These are phyloP conservation scores for Skeletonema potamos DNA, from an alignment of 108 stramenopile species.

Conservation along the genomic window DNA sequence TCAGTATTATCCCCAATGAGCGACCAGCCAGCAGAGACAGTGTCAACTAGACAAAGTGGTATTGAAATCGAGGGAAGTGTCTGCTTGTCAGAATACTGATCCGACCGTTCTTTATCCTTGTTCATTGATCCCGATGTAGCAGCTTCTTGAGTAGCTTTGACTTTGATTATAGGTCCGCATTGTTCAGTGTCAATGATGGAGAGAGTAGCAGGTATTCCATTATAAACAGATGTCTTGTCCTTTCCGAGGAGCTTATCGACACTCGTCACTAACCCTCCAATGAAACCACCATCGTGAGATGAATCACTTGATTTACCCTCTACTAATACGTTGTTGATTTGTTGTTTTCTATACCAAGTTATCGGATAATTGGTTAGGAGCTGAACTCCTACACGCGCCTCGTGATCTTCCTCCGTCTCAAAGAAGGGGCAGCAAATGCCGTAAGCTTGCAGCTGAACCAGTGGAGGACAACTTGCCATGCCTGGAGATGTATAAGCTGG, in stretches of 20 bases:
- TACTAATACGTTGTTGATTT: background rate
- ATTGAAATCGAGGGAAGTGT: constrained; percentile 11
- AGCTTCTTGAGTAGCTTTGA: background rate
- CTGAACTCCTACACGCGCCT: constrained; percentile 8
- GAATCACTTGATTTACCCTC: background rate
- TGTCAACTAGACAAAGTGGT: constrained; percentile 19
- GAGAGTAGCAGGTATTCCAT: constrained; percentile 24
- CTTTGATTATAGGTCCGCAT: constrained; percentile 23
- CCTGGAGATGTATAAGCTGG: background rate
- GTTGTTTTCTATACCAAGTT: constrained; percentile 31
- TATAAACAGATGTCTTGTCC: constrained; percentile 8
- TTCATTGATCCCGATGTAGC: background rate
- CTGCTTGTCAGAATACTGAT: background rate
- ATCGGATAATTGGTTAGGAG: constrained; percentile 28
- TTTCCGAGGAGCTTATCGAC: constrained; percentile 13
- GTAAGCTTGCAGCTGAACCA: constrained; percentile 9
- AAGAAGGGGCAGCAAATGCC: constrained; percentile 38
- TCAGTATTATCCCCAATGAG: constrained; percentile 17
- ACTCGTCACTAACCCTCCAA: constrained; percentile 18
- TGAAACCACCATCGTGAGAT: constrained; percentile 1
- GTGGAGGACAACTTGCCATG: constrained; percentile 19
- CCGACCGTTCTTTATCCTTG: constrained; percentile 1
- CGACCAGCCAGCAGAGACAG: constrained; percentile 17
- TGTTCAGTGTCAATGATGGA: constrained; percentile 30
- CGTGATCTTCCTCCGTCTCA: constrained; percentile 25